Base-by-base conservation (phyloP, 2,329 filamentous ascomycete genomes). In the Nemania bipapillata region DNA sequence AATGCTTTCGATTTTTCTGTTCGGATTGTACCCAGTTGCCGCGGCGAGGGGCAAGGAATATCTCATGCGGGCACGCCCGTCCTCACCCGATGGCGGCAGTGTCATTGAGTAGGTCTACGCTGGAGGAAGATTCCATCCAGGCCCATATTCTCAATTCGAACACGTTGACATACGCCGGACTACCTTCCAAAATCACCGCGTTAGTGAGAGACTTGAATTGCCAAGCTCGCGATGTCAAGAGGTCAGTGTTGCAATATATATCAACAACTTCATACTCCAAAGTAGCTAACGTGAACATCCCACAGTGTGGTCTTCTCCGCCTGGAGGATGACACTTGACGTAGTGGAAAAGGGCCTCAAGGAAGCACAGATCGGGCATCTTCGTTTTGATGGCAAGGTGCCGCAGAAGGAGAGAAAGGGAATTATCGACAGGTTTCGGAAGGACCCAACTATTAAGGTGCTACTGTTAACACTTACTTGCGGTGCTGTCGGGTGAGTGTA, bases 381-480 rank as follows among this genome's bases (percentile, higher is more conserved):
- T 12, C 80, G 85, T 0, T 84, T 85, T 54, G 85, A 87, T 63
- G 85, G 85, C 1, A 83, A 81, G 35, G 79, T 84, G 0, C 78
- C 79, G 0, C 81, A 81, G 11, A 80, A 77, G 1, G 80, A 84
- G 0, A 76, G 85, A 2, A 79, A 82, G 5, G 52, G 68, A 0
- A 80, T 83, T 0, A 71, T 87, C 0, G 70, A 83, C 0, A 74
- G 63, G 4, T 86, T 87, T 70, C 77, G 77, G 0, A 72, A 56
- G 0, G 79, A 86, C 9, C 74, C 79, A 0, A 64, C 40, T 0
- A 72, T 84, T 3, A 75, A 77, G 0, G 81, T 87, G 3, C 79
- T 86, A 62, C 77, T 87, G 0, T 73, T 87, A 0, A 86, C 85
- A 0, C 74, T 87, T 1, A 81, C 82, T 0, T 87, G 85, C 60